These are phyloP conservation scores for Drosera spatulata DNA, from an alignment of 179 eudicot genomes.

Conservation along the genomic window DNA sequence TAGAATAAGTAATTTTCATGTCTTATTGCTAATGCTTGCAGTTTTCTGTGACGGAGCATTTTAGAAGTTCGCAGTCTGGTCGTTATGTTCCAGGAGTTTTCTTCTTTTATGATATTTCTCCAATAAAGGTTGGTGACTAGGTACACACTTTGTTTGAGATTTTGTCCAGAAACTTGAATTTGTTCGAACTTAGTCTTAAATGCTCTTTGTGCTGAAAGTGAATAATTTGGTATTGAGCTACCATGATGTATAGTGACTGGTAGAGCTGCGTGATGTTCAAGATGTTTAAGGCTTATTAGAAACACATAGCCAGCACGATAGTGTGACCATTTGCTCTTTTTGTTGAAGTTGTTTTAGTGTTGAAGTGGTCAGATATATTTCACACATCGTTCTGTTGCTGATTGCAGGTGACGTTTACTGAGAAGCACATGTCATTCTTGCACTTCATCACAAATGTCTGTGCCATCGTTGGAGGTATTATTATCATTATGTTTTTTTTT, in stretches of 20 bases:
- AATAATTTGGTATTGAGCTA: too few relatives aligned
- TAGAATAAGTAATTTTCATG: background rate
- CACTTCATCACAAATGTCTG: constrained; percentile 79
- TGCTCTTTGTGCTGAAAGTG: too few relatives aligned
- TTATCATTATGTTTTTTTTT: background rate
- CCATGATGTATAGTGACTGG: background rate
- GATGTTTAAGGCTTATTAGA: background rate
- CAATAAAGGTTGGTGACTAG: constrained; percentile 54
- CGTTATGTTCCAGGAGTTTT: constrained; percentile 63
- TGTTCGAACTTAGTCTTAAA: too few relatives aligned
- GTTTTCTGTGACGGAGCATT: constrained; percentile 98
- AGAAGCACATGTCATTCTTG: constrained; percentile 47
- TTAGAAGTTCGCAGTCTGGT: constrained; percentile 46
- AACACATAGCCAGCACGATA: too few relatives aligned
- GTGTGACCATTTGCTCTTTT: background rate
- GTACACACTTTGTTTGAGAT: too few relatives aligned
- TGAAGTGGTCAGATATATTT: background rate
- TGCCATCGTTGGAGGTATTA: constrained; percentile 75
- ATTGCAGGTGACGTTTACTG: constrained; percentile 66
- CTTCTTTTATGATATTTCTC: constrained; percentile 92
- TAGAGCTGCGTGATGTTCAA: background rate
- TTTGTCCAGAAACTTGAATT: too few relatives aligned
- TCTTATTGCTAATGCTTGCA: constrained; percentile 14
- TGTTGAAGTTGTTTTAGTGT: background rate
- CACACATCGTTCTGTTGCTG: background rate